phyloP scores from a whole-genome alignment of 106 monocot species.

The Ottelia alismoides region DNA sequence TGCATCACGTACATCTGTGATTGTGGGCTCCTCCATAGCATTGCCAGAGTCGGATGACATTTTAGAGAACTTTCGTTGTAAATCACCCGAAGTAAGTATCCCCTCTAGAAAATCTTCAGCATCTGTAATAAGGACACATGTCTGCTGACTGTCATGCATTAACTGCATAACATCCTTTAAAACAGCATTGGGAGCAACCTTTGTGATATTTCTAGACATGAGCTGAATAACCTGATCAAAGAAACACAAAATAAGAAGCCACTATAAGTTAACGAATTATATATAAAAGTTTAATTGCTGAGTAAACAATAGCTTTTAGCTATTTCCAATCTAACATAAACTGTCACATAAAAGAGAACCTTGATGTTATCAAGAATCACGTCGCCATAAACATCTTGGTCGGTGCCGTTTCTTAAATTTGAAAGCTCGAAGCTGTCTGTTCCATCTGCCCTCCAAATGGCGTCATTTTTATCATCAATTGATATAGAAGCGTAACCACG shows the following conservation, averaged over 20 bases:
- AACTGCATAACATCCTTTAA: constrained; percentile 51
- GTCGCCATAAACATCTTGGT: constrained; percentile 38
- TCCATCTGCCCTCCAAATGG: constrained; percentile 25
- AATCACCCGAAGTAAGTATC: constrained; percentile 77
- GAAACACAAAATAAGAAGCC: too few species aligned
- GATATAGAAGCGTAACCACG: constrained; percentile 67
- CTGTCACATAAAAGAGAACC: constrained; percentile 22
- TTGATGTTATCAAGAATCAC: constrained; percentile 83
- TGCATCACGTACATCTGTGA: too few species aligned
- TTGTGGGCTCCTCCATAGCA: constrained; percentile 10
- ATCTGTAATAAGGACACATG: constrained; percentile 80
- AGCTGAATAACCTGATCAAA: constrained; percentile 75
- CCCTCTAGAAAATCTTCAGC: constrained; percentile 80
- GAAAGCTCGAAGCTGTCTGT: constrained; percentile 49
- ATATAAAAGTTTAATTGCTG: not conserved
- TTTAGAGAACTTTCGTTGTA: constrained; percentile 40
- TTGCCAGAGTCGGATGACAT: constrained; percentile 7
- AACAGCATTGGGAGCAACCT: constrained; percentile 30
- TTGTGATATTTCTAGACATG: constrained; percentile 69
- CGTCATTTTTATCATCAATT: constrained; percentile 43
- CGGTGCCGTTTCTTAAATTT: constrained; percentile 25
- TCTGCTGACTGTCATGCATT: constrained; percentile 74
- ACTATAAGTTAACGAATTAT: not conserved
- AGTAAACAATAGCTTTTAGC: not conserved
- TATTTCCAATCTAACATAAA: not conserved